phyloP scores from a whole-genome alignment of 2,329 filamentous ascomycete species.

The Curvularia eragrostidis region DNA sequence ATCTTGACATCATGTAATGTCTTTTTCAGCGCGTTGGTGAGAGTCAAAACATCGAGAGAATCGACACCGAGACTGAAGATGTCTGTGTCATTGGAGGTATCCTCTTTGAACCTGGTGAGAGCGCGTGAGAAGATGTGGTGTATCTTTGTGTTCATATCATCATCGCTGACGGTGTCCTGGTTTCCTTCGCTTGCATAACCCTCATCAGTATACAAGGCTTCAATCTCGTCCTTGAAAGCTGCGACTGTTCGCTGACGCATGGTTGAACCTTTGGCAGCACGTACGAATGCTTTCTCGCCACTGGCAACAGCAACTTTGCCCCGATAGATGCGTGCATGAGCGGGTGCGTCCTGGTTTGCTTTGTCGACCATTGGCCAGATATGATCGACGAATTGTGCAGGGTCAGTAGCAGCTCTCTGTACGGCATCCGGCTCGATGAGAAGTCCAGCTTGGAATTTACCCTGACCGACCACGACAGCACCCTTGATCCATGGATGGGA shows the following conservation, averaged over 20 bases:
- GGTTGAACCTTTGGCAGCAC: constrained; percentile 36
- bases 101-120: not conserved
- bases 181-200: constrained; percentile 1
- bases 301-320: constrained; percentile 23
- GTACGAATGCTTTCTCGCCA: constrained; percentile 17
- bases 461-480: constrained; percentile 32
- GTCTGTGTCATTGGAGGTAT: not conserved
- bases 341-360: constrained; percentile 29
- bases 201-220: constrained; percentile 25
- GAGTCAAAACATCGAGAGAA: constrained; percentile 5
- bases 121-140: not conserved
- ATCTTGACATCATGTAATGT: not conserved
- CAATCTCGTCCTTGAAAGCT: constrained; percentile 34
- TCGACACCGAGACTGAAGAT: constrained; percentile 9
- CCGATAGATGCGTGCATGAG: constrained; percentile 32
- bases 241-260: constrained; percentile 30
- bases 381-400: constrained; percentile 18
- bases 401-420: not conserved
- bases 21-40: constrained; percentile 10
- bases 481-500: constrained; percentile 15
- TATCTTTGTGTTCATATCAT: not conserved
- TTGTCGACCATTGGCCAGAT: constrained; percentile 34
- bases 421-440: constrained; percentile 29
- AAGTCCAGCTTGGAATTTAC: constrained; percentile 26
- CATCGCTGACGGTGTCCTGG: not conserved